These are phyloP conservation scores for Aspergillus transmontanensis DNA, from an alignment of 2,329 filamentous ascomycete species.

Conservation along the genomic window DNA sequence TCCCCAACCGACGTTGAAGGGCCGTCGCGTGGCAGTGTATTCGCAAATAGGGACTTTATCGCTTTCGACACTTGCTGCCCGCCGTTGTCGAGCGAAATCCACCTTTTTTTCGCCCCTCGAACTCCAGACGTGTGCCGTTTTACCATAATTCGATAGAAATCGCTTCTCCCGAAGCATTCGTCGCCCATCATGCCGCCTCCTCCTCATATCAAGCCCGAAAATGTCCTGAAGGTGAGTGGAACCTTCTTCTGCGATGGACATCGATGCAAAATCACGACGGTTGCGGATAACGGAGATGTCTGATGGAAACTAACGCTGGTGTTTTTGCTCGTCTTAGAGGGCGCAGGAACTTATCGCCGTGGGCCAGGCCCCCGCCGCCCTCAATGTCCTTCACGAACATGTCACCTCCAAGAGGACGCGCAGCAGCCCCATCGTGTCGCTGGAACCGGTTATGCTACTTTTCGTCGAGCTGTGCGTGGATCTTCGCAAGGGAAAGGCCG, in stretches of 20 bases:
- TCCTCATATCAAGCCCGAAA: constrained; percentile 96
- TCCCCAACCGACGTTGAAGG: constrained; percentile 29
- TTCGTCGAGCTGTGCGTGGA: constrained; percentile 97
- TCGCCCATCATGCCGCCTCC: constrained; percentile 79
- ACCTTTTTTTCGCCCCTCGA: constrained; percentile 13
- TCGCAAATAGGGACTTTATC: constrained; percentile 23
- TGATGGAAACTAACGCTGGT: constrained; percentile 18
- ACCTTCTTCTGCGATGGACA: not conserved
- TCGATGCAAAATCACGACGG: constrained; percentile 1
- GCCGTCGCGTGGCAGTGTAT: constrained; percentile 40
- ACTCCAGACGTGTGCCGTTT: not conserved
- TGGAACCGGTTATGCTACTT: constrained; percentile 98
- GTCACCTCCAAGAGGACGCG: constrained; percentile 97
- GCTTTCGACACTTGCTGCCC: constrained; percentile 33
- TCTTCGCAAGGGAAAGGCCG: constrained; percentile 95
- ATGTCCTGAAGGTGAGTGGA: constrained; percentile 78
- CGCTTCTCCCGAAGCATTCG: constrained; percentile 25
- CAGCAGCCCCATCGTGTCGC: constrained; percentile 91
- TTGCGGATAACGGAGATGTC: not conserved
- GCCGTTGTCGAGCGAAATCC: constrained; percentile 28
- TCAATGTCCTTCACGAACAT: constrained; percentile 97
- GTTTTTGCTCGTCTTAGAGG: constrained; percentile 54
- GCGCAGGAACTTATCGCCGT: constrained; percentile 99
- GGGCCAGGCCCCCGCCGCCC: constrained; percentile 85
- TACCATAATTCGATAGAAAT: constrained; percentile 3